Base-by-base conservation (phyloP, 306 rosid species). In the Myrica gale region DNA sequence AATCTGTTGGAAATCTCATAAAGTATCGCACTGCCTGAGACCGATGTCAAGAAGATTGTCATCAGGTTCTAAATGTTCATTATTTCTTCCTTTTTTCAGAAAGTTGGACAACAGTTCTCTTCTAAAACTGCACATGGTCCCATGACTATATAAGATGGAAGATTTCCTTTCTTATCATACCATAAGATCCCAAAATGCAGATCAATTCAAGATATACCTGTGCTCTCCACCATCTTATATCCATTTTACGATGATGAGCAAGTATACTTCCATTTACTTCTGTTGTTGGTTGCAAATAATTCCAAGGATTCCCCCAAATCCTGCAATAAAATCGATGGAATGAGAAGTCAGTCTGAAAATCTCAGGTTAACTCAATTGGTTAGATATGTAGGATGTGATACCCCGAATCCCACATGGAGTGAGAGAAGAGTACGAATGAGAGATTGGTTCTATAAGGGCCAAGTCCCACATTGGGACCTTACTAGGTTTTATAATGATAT, bases 211-310 rank as follows among this genome's bases (percentile, higher is more conserved):
- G 39, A 4, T n/a, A 77, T 80, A 91, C 97, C 96, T 95, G 99
- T 61, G 99, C 97, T 78, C 97, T 84, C 97, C 97, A 95, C 99
- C 99, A 95, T 71, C 97, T 71, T 56, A 70, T 82, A 71, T 92
- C 96, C 99, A 95, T 95, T 85, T 92, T 92, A 69, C 92, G 93
- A 74, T 95, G 97, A 81, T 86, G 75, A 85, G 86, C 76, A 69
- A 95, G 41, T 62, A 95, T 74, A 76, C 84, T 92, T 39, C 97
- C 99, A 81, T 92, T 95, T 72, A 95, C 73, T 76, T 87, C 96
- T 53, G 99, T 95, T 8, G 97, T 95, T 17, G 99, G 99, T 74
- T 90, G 99, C 88, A 95, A 54, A 82, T 85, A 84, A 83, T 74
- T 88, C 99, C 99, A 95, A 39, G 97, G 99, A 43, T 73, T 53